Conservation (phyloP, 768 basidiomycete genomes). For the Lyophyllum semitale region DNA sequence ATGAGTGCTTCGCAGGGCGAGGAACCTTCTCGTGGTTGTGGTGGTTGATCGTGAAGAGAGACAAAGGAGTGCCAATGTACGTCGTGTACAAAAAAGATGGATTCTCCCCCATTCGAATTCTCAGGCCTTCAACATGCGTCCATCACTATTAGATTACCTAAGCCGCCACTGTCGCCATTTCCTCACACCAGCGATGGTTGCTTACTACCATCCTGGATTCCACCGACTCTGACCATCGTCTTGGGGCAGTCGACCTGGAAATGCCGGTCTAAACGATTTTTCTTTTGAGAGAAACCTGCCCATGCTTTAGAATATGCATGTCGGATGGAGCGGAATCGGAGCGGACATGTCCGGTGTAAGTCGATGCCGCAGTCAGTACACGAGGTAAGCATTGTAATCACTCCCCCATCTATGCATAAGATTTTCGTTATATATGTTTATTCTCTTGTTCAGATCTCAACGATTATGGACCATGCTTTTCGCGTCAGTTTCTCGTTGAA, state of each 20-base stretch:
- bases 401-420: too few species aligned
- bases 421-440: too few species aligned
- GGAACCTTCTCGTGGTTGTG: slow-evolving; percentile 2
- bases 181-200: slow-evolving; percentile 8
- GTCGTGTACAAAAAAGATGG: slow-evolving; percentile 17
- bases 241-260: background rate
- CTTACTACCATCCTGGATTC: background rate
- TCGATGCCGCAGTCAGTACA: too few species aligned
- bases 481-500: too few species aligned
- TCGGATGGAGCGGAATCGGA: too few species aligned
- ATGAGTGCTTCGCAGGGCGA: background rate
- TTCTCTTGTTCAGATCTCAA: too few species aligned
- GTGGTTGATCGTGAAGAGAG: slow-evolving; percentile 13
- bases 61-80: slow-evolving; percentile 17
- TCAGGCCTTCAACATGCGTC: slow-evolving; percentile 21
- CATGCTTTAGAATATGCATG: too few species aligned
- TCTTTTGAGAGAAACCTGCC: too few species aligned
- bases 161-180: slow-evolving; percentile 9
- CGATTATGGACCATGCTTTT: too few species aligned
- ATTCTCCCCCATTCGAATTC: slow-evolving; percentile 16
- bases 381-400: too few species aligned
- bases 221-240: background rate
- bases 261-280: background rate
- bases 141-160: slow-evolving; percentile 14
- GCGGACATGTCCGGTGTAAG: too few species aligned